Conservation (phyloP, 2,329 filamentous ascomycete species). For the Stenocarpella maydis region DNA sequence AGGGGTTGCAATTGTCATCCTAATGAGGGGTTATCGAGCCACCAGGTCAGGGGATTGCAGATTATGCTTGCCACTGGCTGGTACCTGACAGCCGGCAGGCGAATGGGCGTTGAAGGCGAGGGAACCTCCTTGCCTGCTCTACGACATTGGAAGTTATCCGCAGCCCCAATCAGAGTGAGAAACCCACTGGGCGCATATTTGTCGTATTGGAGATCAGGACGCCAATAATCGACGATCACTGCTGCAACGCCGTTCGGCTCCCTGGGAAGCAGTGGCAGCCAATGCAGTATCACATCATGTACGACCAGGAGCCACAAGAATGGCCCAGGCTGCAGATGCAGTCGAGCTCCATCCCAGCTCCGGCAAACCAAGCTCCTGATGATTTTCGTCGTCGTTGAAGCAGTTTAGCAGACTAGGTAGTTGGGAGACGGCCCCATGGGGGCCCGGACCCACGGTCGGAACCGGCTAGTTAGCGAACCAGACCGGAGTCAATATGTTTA, state of each 20-base stretch:
- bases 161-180: not conserved
- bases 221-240: not conserved
- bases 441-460: not conserved
- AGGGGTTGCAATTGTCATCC: not conserved
- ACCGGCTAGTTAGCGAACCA: not conserved
- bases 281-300: not conserved
- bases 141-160: not conserved
- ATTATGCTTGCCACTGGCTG: not conserved
- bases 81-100: not conserved
- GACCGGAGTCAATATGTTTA: not conserved
- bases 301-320: conserved; percentile 1
- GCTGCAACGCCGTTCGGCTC: not conserved
- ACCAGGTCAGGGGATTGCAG: not conserved
- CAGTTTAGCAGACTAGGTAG: not conserved
- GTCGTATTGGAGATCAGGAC: not conserved
- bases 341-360: not conserved
- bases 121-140: not conserved
- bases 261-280: not conserved
- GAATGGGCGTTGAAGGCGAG: not conserved
- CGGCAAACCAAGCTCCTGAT: not conserved
- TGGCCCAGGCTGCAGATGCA: not conserved
- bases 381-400: conserved; percentile 15
- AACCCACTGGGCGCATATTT: not conserved
- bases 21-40: not conserved
- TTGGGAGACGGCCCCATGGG: not conserved